Evolutionary conservation across 2,329 filamentous ascomycete species (phyloP).

Genomic region (Clonostachys rhizophaga): DNA sequence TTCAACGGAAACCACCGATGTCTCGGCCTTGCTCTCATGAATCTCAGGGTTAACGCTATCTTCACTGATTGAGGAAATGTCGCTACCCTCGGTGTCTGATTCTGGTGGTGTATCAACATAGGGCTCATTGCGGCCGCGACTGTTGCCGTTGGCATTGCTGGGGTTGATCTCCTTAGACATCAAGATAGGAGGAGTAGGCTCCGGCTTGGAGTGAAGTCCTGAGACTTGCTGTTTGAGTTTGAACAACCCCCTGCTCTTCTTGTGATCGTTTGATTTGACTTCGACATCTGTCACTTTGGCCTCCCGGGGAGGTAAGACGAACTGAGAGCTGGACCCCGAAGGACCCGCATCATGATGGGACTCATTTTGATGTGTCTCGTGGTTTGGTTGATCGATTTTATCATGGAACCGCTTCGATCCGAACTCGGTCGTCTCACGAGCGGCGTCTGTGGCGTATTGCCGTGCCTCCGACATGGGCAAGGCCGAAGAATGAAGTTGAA

Average conservation of each 20-base stretch:
- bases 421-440: slow-evolving; percentile 58
- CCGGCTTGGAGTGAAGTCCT: slow-evolving; percentile 9
- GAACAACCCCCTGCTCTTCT: slow-evolving; percentile 36
- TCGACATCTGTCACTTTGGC: slow-evolving; percentile 24
- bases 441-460: slow-evolving; percentile 49
- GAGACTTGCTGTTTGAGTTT: slow-evolving; percentile 31
- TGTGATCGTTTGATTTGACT: slow-evolving; percentile 25
- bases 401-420: slow-evolving; percentile 60
- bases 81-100: too few species aligned
- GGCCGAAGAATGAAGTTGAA: slow-evolving; percentile 2
- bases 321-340: slow-evolving; percentile 26
- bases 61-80: too few species aligned
- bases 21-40: too few species aligned
- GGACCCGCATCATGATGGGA: slow-evolving; percentile 6
- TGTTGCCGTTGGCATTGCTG: too few species aligned
- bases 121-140: too few species aligned
- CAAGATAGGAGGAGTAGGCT: too few species aligned
- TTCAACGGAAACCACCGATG: too few species aligned
- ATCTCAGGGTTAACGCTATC: too few species aligned
- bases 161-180: too few species aligned
- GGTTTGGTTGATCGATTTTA: slow-evolving; percentile 46
- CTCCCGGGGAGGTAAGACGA: slow-evolving; percentile 45
- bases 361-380: slow-evolving; percentile 20
- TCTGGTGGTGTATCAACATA: too few species aligned
- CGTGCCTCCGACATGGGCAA: slow-evolving; percentile 24